A percentile compares a stretch with the other conserved stretches of the same genome.
Evolutionary conservation across 768 basidiomycete species (phyloP).

Genomic region (Cystobasidium ongulense): DNA sequence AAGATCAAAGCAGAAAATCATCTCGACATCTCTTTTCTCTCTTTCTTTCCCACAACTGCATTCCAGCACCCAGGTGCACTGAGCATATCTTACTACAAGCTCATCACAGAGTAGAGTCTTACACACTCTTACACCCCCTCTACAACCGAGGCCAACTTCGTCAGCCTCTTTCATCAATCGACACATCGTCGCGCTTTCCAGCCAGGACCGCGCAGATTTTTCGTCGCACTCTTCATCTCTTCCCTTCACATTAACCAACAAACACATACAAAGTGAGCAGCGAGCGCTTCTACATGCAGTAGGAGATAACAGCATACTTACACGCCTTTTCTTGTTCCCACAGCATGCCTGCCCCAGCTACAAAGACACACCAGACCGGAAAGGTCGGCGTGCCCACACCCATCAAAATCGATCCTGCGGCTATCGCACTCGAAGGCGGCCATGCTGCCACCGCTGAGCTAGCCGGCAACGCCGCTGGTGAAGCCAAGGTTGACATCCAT

Average conservation of each 20-base stretch:
- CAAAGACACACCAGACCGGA: constrained; percentile 19
- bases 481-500: constrained; percentile 39
- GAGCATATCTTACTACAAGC: neutral
- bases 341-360: constrained; percentile 32
- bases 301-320: neutral
- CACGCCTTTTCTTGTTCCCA: neutral
- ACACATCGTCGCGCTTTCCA: neutral
- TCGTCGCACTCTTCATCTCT: neutral
- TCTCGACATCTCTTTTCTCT: neutral
- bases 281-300: neutral
- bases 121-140: neutral
- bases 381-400: constrained; percentile 33
- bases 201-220: neutral
- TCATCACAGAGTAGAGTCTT: neutral
- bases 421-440: constrained; percentile 25
- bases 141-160: neutral
- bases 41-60: neutral
- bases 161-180: neutral
- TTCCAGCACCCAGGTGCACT: constrained; percentile 1
- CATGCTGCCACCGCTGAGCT: constrained; percentile 31
- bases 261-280: constrained; percentile 53
- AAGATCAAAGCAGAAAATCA: neutral
- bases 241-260: neutral
- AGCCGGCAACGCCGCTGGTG: constrained; percentile 30
- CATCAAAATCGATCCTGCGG: constrained; percentile 31